Evolutionary conservation across 208 protist genomes (phyloP), one percentile per base, ranked within the genome.

Genomic region (Trypanosoma boissoni): DNA sequence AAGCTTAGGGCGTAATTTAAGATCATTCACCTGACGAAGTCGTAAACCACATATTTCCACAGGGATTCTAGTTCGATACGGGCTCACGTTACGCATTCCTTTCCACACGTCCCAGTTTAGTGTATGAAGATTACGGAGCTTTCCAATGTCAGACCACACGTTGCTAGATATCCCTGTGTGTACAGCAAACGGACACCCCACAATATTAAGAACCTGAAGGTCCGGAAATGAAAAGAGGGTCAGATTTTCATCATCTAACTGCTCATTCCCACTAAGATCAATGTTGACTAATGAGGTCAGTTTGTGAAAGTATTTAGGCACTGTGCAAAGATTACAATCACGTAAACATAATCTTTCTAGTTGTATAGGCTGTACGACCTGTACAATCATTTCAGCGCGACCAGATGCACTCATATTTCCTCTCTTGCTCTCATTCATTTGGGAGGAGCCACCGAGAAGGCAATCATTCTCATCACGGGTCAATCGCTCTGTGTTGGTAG

Each of bases 221-320:
- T 76, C 83, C 24, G 74, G 64, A 20, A 95, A 69, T 12, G 84
- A 91, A 57, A 91, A 91, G 29, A 95, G 78, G 9, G 84, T 94
- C 81, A 94, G 80, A 74, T 92, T 92, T 2, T 82, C 80, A 64
- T 92, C 85, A 59, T 91, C 68, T 10, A 92, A 76, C 27, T 80
- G 52, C 9, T 86, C 73, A 45, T 95, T 95, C 34, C 92, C 82
- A 16, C 83, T 91, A 6, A 95, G 65, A 58, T 95, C 88, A 42
- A 95, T 73, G 14, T 92, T 77, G 42, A 91, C 83, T 16, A 95
- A 58, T 5, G 78, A 67, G 18, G 67, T 82, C 26, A 95, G 58
- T 55, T 90, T 90, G 70, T 92, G 88, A 58, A 95, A 92, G 70
- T 92, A 95, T 62, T 92, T 90, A 21, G 88, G 88, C 26, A 92